Evolutionary conservation across 441 rosid species (phyloP).

Genomic region (Euphorbia schlechtendalii): DNA sequence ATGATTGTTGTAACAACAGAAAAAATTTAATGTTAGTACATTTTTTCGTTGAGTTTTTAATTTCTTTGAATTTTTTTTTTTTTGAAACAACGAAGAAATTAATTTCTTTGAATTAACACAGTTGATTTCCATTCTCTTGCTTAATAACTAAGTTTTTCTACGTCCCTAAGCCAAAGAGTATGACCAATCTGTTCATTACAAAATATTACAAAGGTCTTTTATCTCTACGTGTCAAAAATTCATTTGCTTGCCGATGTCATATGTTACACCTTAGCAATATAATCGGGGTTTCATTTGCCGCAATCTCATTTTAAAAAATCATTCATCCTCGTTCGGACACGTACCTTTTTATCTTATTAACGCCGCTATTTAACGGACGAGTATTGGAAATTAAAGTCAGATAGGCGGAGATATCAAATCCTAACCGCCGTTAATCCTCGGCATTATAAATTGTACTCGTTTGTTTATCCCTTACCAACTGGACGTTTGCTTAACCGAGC

Average conservation of each 20-base stretch:
- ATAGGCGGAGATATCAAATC: conserved; percentile 12
- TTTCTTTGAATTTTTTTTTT: too few species aligned
- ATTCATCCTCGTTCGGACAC: conserved; percentile 3
- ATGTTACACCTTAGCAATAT: neutral
- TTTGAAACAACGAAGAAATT: too few species aligned
- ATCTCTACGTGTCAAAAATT: neutral
- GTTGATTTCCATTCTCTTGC: too few species aligned
- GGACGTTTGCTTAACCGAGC: conserved; percentile 7
- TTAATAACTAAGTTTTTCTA: too few species aligned
- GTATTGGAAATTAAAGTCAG: neutral
- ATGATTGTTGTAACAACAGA: too few species aligned
- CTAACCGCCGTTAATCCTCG: conserved; percentile 20
- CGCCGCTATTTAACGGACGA: neutral
- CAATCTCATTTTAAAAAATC: neutral
- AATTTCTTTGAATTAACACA: too few species aligned
- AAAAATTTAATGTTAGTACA: too few species aligned
- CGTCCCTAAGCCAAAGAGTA: neutral
- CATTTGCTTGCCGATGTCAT: neutral
- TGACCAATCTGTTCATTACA: neutral
- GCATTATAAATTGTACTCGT: conserved; percentile 12
- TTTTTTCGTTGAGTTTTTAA: too few species aligned
- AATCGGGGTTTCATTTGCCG: neutral
- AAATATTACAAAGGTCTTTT: too few species aligned
- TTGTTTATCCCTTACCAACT: neutral
- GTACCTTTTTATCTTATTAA: neutral